Evolutionary conservation across 108 stramenopile genomes (phyloP).

Genomic region (Pelagomonas calceolata): DNA sequence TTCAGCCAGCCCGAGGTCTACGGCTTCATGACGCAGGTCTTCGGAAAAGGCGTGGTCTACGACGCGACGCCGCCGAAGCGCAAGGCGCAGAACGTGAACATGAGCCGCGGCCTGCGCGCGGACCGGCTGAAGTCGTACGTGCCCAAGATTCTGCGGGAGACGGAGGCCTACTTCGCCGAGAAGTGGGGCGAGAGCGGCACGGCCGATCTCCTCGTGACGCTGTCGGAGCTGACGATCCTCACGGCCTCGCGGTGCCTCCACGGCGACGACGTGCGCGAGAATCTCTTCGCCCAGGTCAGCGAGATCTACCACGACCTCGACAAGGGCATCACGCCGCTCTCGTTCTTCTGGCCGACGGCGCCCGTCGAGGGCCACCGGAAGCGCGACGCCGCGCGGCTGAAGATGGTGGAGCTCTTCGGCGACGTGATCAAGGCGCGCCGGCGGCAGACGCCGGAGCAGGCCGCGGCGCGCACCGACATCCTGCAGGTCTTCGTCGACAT

Average conservation of each 20-base stretch:
- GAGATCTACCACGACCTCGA: conserved; percentile 72
- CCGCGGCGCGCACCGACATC: conserved; percentile 81
- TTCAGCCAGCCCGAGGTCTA: conserved; percentile 89
- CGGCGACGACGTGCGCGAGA: conserved; percentile 94
- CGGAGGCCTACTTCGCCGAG: conserved; percentile 53
- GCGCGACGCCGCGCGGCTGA: conserved; percentile 65
- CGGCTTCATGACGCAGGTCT: conserved; percentile 95
- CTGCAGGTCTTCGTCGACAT: conserved; percentile 90
- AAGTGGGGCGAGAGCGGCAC: conserved; percentile 63
- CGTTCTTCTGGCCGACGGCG: conserved; percentile 90
- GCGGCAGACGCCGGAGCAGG: conserved; percentile 47
- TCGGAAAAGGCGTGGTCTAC: conserved; percentile 65
- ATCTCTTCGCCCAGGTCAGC: conserved; percentile 83
- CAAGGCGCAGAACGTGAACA: conserved; percentile 86
- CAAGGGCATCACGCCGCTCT: conserved; percentile 90
- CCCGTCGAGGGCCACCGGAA: conserved; percentile 72
- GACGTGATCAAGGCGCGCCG: conserved; percentile 79
- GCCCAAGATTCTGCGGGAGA: conserved; percentile 86
- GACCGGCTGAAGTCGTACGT: conserved; percentile 83
- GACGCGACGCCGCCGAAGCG: conserved; percentile 85
- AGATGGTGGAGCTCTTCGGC: conserved; percentile 83
- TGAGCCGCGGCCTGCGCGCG: conserved; percentile 82
- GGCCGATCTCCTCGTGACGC: conserved; percentile 70
- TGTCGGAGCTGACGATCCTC: conserved; percentile 88
- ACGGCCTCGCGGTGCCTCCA: conserved; percentile 90